These are phyloP conservation scores for sweet orange (Citrus sinensis) DNA, from an alignment of 345 rosid genomes.

Conservation along the genomic window DVS_A1.0 CM039165.1:290001-290500, in stretches of 20 bases:
- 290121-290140: neutral
- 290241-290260: neutral
- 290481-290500: neutral
- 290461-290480: neutral
- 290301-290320: neutral
- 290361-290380: neutral
- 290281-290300: neutral
- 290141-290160: too few species aligned
- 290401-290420: neutral
- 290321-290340: neutral
- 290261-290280: neutral
- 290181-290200: too few species aligned
- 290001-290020: slow-evolving; percentile 68
- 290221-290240: neutral
- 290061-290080: slow-evolving; percentile 67
- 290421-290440: neutral
- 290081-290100: neutral
- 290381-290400: neutral
- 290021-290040: slow-evolving; percentile 68
- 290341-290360: neutral
- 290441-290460: neutral
- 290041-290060: slow-evolving; percentile 81
- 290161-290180: too few species aligned
- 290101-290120: neutral
- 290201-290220: too few species aligned